These are phyloP conservation scores for Scutellaria galericulata DNA, from an alignment of 257 asterid genomes.

Conservation along the genomic window DNA sequence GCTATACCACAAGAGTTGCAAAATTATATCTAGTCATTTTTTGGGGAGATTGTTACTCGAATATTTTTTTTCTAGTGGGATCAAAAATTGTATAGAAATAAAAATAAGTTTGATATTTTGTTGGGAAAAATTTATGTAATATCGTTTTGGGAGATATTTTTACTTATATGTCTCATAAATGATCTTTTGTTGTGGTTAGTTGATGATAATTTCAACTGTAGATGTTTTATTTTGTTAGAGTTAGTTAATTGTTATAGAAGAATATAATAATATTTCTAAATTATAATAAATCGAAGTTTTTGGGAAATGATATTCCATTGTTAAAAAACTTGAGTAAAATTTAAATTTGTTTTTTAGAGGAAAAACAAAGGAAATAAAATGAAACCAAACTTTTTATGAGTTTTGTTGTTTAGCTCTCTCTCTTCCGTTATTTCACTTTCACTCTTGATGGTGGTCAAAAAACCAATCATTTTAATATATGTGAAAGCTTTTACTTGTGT, in stretches of 20 bases:
- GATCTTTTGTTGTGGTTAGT: background rate
- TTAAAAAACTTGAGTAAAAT: background rate
- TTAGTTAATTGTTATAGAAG: background rate
- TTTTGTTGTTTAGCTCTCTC: constrained; percentile 6
- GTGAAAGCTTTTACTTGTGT: background rate
- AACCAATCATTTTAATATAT: background rate
- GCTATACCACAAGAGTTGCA: too few relatives aligned
- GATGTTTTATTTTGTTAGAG: too few relatives aligned
- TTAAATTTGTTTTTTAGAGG: background rate
- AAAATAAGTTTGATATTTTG: too few relatives aligned
- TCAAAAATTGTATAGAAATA: too few relatives aligned
- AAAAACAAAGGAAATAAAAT: background rate
- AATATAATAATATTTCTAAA: background rate
- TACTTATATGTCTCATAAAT: too few relatives aligned
- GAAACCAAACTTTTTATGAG: background rate
- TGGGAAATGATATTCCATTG: background rate
- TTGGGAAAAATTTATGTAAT: too few relatives aligned
- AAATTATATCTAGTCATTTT: too few relatives aligned
- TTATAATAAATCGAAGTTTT: background rate
- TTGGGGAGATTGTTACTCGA: too few relatives aligned
- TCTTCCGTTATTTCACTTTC: constrained; percentile 12
- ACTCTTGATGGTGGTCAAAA: background rate
- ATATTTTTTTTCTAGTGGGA: too few relatives aligned
- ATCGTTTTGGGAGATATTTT: too few relatives aligned
- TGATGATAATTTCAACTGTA: background rate